A percentile compares a stretch with the other conserved stretches of the same genome.
Conservation (phyloP, 345 rosid species). For the Citrus unshiu region DNA sequence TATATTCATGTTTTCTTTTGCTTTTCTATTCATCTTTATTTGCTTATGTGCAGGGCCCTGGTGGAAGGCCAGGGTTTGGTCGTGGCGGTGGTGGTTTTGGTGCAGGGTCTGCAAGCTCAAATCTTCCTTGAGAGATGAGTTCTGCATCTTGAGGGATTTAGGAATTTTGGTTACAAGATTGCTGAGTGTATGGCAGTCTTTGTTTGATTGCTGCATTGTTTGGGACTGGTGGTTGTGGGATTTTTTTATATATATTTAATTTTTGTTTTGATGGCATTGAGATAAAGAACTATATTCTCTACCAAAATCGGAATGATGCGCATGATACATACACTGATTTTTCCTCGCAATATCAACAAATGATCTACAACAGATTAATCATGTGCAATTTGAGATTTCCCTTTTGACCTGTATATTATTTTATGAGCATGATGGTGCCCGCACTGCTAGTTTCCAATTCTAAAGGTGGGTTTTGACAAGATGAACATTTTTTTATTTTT, state of each 20-base stretch:
- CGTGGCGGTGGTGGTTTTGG: constrained; percentile 70
- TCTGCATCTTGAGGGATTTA: background rate
- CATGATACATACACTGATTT: too few species aligned
- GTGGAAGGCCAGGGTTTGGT: constrained; percentile 66
- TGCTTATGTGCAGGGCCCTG: constrained; percentile 42
- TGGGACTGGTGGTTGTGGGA: background rate
- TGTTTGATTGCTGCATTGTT: background rate
- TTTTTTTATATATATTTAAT: background rate
- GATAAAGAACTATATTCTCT: background rate
- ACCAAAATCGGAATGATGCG: background rate
- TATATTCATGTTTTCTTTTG: background rate
- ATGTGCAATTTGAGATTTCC: background rate
- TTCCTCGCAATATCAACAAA: background rate
- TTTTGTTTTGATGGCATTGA: background rate
- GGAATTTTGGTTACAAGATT: constrained; percentile 5
- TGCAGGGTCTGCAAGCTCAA: constrained; percentile 46
- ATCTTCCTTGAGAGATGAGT: constrained; percentile 38
- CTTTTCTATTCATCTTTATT: background rate
- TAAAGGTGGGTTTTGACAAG: background rate
- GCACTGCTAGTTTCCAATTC: background rate
- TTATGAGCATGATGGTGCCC: background rate
- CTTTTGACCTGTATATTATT: too few species aligned
- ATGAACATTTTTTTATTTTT: background rate
- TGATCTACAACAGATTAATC: background rate
- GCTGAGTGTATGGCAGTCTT: background rate